Base-by-base conservation (phyloP, 2,329 filamentous ascomycete species). In the Penicillium crustosum region DNA sequence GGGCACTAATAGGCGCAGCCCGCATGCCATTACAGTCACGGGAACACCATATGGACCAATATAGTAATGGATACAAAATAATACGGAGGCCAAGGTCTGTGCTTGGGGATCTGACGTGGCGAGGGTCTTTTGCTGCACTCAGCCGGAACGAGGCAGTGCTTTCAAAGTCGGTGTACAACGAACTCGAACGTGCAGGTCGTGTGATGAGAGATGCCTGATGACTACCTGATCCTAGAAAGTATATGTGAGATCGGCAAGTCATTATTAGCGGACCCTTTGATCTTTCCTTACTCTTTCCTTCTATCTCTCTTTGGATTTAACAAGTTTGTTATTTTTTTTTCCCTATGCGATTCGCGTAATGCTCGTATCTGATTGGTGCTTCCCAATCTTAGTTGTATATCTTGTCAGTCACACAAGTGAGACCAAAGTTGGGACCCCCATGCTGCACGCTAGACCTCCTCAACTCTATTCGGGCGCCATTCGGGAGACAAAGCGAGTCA, bases 1-100 rank as follows among this genome's bases (percentile, higher is more conserved):
- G 62, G 62, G 64, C 65, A 67, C 66, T 67, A 66, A 67, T 66
- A 67, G 64, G 45, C 65, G 65, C 65, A 58, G 61, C 64, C 65
- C 65, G 67, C 66, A 69, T 66, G 66, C 52, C 49, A 21, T 38
- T 47, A 56, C 50, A 49, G 62, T 69, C 67, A 69, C 66, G 66
- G 66, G 67, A 69, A 64, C 63, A 61, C 49, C 53, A 59, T 60
- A 60, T 61, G 49, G 8, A 42, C 42, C 41, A 57, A 53, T 57
- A 23, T 48, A 44, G 49, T 41, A 36, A 38, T 48, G 23, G 19
- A 8, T 29, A 47, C 19, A 13, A 44, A 44, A 36, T 36, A n/a
- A 55, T 10, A 44, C 21, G 29, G 42, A 27, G 17, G 21, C n/a
- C 29, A 50, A 42, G 48, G 48, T 44, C 53, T 52, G 45, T 55